Evolutionary conservation across 352 stramenopile genomes (phyloP).

Genomic region (Plasmopara muralis): DNA sequence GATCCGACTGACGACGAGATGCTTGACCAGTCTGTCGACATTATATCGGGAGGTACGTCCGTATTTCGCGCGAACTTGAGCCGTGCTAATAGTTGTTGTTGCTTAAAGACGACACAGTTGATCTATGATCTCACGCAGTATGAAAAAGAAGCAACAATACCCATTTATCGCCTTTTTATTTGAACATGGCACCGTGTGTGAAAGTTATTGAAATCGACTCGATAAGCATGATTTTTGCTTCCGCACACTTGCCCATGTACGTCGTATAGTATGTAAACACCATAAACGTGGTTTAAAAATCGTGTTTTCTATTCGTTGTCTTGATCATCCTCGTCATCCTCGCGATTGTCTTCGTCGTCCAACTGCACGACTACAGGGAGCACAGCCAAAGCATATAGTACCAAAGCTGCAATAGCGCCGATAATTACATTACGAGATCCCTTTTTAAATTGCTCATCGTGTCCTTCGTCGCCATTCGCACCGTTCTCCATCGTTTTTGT

Average conservation of each 20-base stretch:
- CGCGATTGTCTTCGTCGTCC: slow-evolving; percentile 33
- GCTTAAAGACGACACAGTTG: slow-evolving; percentile 35
- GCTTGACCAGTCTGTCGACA: slow-evolving; percentile 40
- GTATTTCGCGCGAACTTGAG: not conserved
- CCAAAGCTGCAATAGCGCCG: slow-evolving; percentile 54
- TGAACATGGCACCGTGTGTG: slow-evolving; percentile 33
- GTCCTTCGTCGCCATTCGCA: slow-evolving; percentile 12
- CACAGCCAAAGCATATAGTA: slow-evolving; percentile 65
- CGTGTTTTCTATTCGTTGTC: slow-evolving; percentile 19
- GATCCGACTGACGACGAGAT: slow-evolving; percentile 59
- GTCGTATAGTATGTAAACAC: too few relatives aligned
- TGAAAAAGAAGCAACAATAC: slow-evolving; percentile 10
- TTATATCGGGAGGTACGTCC: slow-evolving; percentile 35
- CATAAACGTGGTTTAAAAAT: not conserved
- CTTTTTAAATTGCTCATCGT: slow-evolving; percentile 56
- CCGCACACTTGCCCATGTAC: too few relatives aligned
- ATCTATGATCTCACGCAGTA: slow-evolving; percentile 24
- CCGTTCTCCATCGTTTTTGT: slow-evolving; percentile 23
- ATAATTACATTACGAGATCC: slow-evolving; percentile 75
- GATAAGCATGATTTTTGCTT: slow-evolving; percentile 3
- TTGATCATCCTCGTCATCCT: slow-evolving; percentile 39
- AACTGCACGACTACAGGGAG: slow-evolving; percentile 57
- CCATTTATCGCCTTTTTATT: slow-evolving; percentile 29
- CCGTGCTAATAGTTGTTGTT: not conserved
- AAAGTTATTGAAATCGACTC: slow-evolving; percentile 39